Evolutionary conservation across 768 basidiomycete genomes (phyloP), one percentile per base, ranked within the genome.

Genomic region (Chiua virens): DNA sequence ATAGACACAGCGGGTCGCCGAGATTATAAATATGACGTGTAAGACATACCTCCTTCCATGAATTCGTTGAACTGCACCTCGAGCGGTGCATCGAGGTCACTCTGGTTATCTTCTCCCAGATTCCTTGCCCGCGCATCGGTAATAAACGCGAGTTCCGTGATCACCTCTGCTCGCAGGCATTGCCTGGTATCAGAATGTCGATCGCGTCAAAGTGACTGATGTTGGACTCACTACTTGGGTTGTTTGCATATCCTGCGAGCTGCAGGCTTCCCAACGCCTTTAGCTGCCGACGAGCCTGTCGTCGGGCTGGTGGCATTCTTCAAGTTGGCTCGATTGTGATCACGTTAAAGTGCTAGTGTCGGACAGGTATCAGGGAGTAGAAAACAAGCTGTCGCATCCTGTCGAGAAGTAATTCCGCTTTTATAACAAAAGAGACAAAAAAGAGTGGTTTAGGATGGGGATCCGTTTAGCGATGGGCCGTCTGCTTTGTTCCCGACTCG

Each of bases 121-220:
- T 14, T 25, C 10, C 50, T 50, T 14, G 17, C 45, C 18, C 38
- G 57, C 22, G 42, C 23, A 20, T 66, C 63, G 17, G 57, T 27
- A 23, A 57, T 56, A 27, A 62, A 66, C 15, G 64, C 64, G 17
- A 66, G 54, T 42, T 66, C 64, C 13, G 63, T 59, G 45, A 65
- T 52, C 6, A 66, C 60, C 36, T 61, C 65, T 66, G 49, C 25
- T 44, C 55, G 43, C 34, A 35, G 5, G 5, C 27, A 13, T 38
- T 13, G n/a, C n/a, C 17, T 46, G 32, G 32, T 32, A 20, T 38
- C 34, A 18, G 18, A 0, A 5, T 22, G 30, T 10, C 0, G 25
- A 39, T 35, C 18, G 25, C 39, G 14, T 15, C 34, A 17, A 3
- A 30, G 30, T 30, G 7, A 11, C 13, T 17, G 9, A 1, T 15